phyloP scores from a whole-genome alignment of 176 grass and related monocot species.

The Alloteropsis semialata region DNA sequence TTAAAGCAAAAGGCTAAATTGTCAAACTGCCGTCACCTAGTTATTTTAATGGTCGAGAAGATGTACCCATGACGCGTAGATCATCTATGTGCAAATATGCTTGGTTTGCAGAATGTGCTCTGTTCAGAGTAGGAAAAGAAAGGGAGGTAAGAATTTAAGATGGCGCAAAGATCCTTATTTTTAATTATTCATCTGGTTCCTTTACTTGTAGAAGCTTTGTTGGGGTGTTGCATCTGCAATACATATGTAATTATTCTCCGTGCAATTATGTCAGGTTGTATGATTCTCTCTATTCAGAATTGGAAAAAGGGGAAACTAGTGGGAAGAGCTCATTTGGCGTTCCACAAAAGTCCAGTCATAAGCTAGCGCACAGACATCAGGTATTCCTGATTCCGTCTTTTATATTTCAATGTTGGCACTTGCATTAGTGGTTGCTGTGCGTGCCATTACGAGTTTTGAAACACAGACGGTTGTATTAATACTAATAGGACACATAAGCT shows the following conservation, averaged over 20 bases:
- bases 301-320: neutral
- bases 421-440: neutral
- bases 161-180: neutral
- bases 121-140: neutral
- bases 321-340: neutral
- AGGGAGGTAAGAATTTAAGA: neutral
- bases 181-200: neutral
- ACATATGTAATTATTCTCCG: neutral
- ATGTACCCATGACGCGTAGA: neutral
- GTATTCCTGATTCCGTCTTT: neutral
- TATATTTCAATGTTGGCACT: neutral
- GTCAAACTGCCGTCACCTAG: neutral
- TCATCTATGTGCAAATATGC: neutral
- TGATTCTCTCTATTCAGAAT: conserved; percentile 11
- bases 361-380: neutral
- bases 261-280: neutral
- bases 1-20: neutral
- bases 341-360: neutral
- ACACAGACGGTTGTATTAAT: neutral
- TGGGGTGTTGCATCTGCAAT: neutral
- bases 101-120: conserved; percentile 6
- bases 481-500: neutral
- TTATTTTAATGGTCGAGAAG: neutral
- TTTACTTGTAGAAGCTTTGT: neutral
- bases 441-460: neutral